Conservation (phyloP, 371 early-diverging fungal genomes). For the Rhizopus stolonifer region DNA sequence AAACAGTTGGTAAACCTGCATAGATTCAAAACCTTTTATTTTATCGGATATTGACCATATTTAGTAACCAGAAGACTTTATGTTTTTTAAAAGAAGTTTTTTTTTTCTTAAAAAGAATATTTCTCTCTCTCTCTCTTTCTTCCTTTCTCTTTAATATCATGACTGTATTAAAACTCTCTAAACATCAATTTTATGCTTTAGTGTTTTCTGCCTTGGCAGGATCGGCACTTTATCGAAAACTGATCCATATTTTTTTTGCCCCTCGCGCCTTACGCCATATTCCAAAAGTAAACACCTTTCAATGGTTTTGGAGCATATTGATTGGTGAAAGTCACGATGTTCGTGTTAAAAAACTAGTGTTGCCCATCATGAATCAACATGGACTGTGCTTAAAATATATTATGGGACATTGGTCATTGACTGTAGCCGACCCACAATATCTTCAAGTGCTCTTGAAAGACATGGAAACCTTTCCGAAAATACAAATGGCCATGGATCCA, state of each 20-base stretch:
- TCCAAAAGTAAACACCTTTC: slow-evolving; percentile 23
- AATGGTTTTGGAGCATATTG: slow-evolving; percentile 23
- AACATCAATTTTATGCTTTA: not conserved
- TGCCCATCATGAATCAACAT: slow-evolving; percentile 25
- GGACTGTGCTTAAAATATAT: slow-evolving; percentile 32
- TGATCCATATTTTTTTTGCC: slow-evolving; percentile 6
- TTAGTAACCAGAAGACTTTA: not conserved
- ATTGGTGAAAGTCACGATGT: slow-evolving; percentile 25
- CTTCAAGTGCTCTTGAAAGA: slow-evolving; percentile 26
- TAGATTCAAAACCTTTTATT: too few relatives aligned
- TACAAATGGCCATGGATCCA: slow-evolving; percentile 15
- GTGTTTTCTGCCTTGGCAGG: not conserved
- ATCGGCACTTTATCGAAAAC: not conserved
- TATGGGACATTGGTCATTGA: slow-evolving; percentile 23
- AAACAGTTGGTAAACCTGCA: too few relatives aligned
- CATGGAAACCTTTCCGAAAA: slow-evolving; percentile 23
- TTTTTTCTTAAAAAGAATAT: not conserved
- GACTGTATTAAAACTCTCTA: not conserved
- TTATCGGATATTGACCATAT: slow-evolving; percentile 5
- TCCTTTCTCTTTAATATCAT: not conserved
- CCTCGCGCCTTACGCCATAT: slow-evolving; percentile 26
- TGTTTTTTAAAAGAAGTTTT: not conserved
- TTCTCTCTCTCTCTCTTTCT: not conserved
- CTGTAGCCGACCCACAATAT: slow-evolving; percentile 27
- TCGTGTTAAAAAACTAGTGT: slow-evolving; percentile 12